Evolutionary conservation across 2,329 filamentous ascomycete genomes (phyloP).

Genomic region (Ophiosphaerella korrae): DNA sequence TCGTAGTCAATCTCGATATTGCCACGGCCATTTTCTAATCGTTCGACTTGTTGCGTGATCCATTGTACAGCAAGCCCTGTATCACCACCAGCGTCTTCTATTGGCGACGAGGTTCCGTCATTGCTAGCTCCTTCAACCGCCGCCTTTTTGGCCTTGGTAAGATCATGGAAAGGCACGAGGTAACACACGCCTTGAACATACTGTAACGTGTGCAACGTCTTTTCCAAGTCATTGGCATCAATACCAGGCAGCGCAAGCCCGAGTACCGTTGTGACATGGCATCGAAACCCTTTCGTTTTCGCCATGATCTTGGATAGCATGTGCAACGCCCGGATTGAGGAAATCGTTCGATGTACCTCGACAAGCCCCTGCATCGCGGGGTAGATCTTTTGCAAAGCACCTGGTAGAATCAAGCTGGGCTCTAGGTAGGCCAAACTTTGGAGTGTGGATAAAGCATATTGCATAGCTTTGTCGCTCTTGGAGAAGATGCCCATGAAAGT

Average conservation of each 20-base stretch:
- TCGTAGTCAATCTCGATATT: slow-evolving; percentile 85
- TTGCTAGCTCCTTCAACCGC: slow-evolving; percentile 10
- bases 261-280: slow-evolving; percentile 92
- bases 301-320: slow-evolving; percentile 91
- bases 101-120: slow-evolving; percentile 40
- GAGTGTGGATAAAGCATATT: slow-evolving; percentile 86
- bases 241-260: slow-evolving; percentile 92
- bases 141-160: slow-evolving; percentile 63
- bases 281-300: slow-evolving; percentile 92
- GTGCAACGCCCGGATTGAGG: slow-evolving; percentile 88
- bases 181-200: slow-evolving; percentile 97
- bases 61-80: slow-evolving; percentile 79
- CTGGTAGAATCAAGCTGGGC: slow-evolving; percentile 87
- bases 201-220: slow-evolving; percentile 90
- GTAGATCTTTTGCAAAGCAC: slow-evolving; percentile 93
- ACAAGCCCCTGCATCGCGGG: slow-evolving; percentile 95
- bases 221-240: slow-evolving; percentile 95
- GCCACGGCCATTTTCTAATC: slow-evolving; percentile 87
- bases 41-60: slow-evolving; percentile 92
- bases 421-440: slow-evolving; percentile 90
- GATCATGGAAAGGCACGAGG: slow-evolving; percentile 87
- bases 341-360: slow-evolving; percentile 94
- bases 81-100: slow-evolving; percentile 44
- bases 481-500: slow-evolving; percentile 98
- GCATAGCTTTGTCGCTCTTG: slow-evolving; percentile 90